Conservation (phyloP, 129 eudicot species). For the Centaurea solstitialis region DNA sequence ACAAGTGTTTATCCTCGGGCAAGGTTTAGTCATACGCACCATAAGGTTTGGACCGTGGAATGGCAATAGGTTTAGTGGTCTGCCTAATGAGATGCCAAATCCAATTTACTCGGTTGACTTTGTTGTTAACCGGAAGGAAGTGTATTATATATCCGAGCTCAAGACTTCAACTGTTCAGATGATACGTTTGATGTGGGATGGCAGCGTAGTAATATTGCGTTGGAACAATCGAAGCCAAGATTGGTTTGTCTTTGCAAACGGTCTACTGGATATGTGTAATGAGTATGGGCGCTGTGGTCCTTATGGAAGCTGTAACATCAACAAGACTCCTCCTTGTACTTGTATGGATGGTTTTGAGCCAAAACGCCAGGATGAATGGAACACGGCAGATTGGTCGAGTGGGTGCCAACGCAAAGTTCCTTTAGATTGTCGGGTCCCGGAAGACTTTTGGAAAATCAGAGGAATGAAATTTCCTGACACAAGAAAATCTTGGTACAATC, state of each 20-base stretch:
- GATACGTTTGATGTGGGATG: neutral
- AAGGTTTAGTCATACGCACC: constrained; percentile 6
- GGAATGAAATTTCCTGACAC: constrained; percentile 35
- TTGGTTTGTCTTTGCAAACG: constrained; percentile 8
- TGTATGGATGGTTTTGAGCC: constrained; percentile 38
- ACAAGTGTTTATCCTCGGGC: constrained; percentile 8
- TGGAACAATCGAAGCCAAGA: constrained; percentile 20
- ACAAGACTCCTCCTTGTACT: constrained; percentile 10
- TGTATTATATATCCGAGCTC: constrained; percentile 9
- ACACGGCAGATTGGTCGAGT: constrained; percentile 19
- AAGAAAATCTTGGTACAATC: constrained; percentile 17
- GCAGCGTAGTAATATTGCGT: neutral
- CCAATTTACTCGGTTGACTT: constrained; percentile 18
- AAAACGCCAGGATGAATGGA: constrained; percentile 23
- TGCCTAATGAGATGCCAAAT: neutral
- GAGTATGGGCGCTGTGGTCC: constrained; percentile 27
- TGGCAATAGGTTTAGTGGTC: constrained; percentile 36
- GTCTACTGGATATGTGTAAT: constrained; percentile 17
- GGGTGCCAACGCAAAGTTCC: constrained; percentile 23
- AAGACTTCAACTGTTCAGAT: constrained; percentile 2
- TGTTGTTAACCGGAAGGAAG: constrained; percentile 14
- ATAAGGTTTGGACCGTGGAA: constrained; percentile 47
- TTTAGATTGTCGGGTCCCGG: constrained; percentile 15
- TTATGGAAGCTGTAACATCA: constrained; percentile 19
- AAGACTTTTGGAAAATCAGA: constrained; percentile 8